Evolutionary conservation across 805 yeast species (phyloP).

Genomic region (Wickerhamiella slavikovae): DNA sequence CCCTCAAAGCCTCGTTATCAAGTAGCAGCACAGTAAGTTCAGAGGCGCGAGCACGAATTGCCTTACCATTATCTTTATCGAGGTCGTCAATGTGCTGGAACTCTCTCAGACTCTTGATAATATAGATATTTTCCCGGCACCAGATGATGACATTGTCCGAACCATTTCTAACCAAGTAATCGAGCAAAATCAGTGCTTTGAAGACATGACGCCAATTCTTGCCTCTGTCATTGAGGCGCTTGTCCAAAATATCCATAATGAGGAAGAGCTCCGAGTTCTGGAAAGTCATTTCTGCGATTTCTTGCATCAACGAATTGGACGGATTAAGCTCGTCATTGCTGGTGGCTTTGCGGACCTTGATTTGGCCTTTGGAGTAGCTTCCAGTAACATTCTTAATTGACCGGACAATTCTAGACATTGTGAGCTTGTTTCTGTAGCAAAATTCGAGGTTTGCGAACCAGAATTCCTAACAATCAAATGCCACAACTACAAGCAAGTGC

Average conservation of each 20-base stretch:
- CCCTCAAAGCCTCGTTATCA: slow-evolving; percentile 62
- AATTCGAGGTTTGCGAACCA: too few species aligned
- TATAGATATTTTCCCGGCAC: slow-evolving; percentile 75
- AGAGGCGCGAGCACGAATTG: slow-evolving; percentile 74
- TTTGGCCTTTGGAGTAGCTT: slow-evolving; percentile 74
- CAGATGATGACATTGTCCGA: slow-evolving; percentile 77
- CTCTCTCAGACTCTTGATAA: slow-evolving; percentile 77
- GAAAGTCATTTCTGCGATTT: slow-evolving; percentile 53
- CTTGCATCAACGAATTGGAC: slow-evolving; percentile 62
- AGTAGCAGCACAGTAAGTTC: slow-evolving; percentile 61
- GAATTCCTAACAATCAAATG: too few species aligned
- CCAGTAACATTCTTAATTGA: slow-evolving; percentile 73
- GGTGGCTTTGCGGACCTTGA: slow-evolving; percentile 74
- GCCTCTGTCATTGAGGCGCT: slow-evolving; percentile 85
- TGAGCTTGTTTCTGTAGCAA: too few species aligned
- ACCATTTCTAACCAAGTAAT: slow-evolving; percentile 68
- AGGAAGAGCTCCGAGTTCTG: slow-evolving; percentile 59
- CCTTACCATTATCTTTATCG: slow-evolving; percentile 71
- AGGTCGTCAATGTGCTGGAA: slow-evolving; percentile 63
- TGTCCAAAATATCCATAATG: slow-evolving; percentile 84
- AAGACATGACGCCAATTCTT: slow-evolving; percentile 95
- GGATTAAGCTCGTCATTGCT: slow-evolving; percentile 78
- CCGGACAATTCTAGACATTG: slow-evolving; percentile 69
- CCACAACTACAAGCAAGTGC: too few species aligned
- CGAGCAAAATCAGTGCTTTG: slow-evolving; percentile 74